Conservation (phyloP, 2,329 filamentous ascomycete genomes). For the Pseudopyrenochaeta lycopersici region DNA sequence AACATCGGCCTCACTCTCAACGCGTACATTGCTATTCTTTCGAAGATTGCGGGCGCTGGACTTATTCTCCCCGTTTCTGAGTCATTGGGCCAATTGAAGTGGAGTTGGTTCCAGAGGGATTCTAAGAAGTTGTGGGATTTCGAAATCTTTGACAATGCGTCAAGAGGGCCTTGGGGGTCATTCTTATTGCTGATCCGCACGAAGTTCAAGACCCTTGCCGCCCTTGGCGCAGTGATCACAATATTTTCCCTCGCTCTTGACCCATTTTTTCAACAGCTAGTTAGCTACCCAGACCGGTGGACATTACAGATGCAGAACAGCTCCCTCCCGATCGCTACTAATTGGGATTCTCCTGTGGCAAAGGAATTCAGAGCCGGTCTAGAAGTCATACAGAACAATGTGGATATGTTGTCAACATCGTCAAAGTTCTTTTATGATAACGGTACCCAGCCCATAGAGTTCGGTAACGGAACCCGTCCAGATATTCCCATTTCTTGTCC, state of each 20-base stretch:
- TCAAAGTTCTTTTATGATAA: constrained; percentile 24
- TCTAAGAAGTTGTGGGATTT: constrained; percentile 46
- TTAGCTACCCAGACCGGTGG: constrained; percentile 34
- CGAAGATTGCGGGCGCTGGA: constrained; percentile 38
- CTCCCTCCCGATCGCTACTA: too few relatives aligned
- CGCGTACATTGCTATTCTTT: constrained; percentile 36
- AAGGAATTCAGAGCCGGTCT: too few relatives aligned
- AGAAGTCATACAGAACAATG: not conserved
- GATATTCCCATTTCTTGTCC: constrained; percentile 40
- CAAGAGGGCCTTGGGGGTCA: constrained; percentile 36
- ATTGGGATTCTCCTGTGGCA: not conserved
- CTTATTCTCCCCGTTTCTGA: constrained; percentile 39
- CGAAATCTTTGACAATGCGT: constrained; percentile 47
- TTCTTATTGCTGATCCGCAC: constrained; percentile 25
- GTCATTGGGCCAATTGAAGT: constrained; percentile 46
- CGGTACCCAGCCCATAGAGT: constrained; percentile 24
- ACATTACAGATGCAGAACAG: constrained; percentile 12
- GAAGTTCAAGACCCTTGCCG: constrained; percentile 28
- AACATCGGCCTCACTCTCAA: constrained; percentile 35
- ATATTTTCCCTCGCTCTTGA: constrained; percentile 30
- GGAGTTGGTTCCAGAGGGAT: constrained; percentile 42
- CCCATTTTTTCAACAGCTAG: constrained; percentile 45
- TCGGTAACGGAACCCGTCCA: constrained; percentile 33
- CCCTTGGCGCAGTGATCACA: constrained; percentile 33
- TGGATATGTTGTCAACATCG: constrained; percentile 1